Conservation (phyloP, 2,329 filamentous ascomycete genomes). For the Fusarium sp. region DNA sequence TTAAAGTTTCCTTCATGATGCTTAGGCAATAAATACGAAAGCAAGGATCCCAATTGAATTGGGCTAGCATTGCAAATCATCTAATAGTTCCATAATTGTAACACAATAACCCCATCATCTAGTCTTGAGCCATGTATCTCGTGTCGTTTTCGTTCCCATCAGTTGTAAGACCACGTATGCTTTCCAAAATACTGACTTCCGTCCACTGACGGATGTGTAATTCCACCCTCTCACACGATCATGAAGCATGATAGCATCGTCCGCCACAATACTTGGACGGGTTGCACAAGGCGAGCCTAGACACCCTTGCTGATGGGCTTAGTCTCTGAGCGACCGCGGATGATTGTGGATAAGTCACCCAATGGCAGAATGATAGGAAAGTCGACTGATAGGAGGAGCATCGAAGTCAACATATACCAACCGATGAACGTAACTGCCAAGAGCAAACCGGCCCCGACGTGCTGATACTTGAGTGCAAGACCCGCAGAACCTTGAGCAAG, state of each 20-base stretch:
- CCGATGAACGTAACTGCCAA: constrained; percentile 50
- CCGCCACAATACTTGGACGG: background rate
- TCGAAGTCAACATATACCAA: constrained; percentile 63
- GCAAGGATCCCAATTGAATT: background rate
- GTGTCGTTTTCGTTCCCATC: background rate
- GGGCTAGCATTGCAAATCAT: background rate
- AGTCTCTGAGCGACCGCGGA: constrained; percentile 43
- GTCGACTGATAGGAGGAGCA: constrained; percentile 62
- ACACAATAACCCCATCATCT: background rate
- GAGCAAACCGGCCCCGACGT: constrained; percentile 45
- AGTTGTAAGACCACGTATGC: background rate
- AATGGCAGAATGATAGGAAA: constrained; percentile 63
- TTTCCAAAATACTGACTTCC: background rate
- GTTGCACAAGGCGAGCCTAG: background rate
- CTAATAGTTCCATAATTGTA: background rate
- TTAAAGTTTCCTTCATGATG: no score
- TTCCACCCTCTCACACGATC: background rate
- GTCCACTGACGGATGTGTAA: background rate
- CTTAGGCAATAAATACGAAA: no score
- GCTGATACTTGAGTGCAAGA: constrained; percentile 39
- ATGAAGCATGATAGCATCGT: background rate
- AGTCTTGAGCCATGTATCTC: background rate
- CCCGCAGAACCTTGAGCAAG: constrained; percentile 33
- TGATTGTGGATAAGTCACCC: constrained; percentile 60
- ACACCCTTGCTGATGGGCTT: background rate